Base-by-base conservation (phyloP, 805 yeast species). In the Candida krabiensis region DNA sequence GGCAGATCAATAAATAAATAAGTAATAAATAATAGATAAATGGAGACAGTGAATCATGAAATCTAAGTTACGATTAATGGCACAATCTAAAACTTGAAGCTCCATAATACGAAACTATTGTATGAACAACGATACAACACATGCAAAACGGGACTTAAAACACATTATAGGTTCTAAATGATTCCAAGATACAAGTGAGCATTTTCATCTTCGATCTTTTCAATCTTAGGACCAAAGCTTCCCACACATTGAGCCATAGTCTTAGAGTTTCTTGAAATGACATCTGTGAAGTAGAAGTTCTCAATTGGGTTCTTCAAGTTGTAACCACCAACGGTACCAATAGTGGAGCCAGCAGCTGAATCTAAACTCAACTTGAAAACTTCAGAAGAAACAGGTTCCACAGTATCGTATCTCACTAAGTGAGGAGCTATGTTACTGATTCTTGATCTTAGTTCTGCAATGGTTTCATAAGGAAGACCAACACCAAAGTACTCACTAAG, bases 221-320 rank as follows among this genome's bases (percentile, higher is more conserved):
- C 86, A 48, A 79, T 69, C 65, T 78, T 75, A 40, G 82, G 75
- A 37, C 86, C 86, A 56, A 82, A 80, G 40, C 83, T 68, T 38
- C 83, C 74, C 43, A 88, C 80, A 70, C 95, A 84, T 67, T 76
- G 82, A 28, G 95, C 95, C 95, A 86, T 87, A 21, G 95, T 87
- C 49, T 88, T 86, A 34, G 95, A 86, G 40, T 86, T 79, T 70
- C 95, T 77, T 17, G 95, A 83, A 50, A 86, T 83, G 46, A 85
- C 86, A 63, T 87, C 91, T 24, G 96, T 86, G 74, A 86, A 83
- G 71, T 87, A 86, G 64, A 84, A 86, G 77, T 86, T 85, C 51
- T 77, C 77, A 57, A 86, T 80, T 41, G 89, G 89, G 63, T 82
- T 80, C 63, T 71, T 72, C 58, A 87, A 74, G 12, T 57, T 51